A percentile compares a stretch with the other conserved stretches of the same genome.
Conservation (phyloP, 2,329 filamentous ascomycete species). For the Hymenoscyphus repandus region DNA sequence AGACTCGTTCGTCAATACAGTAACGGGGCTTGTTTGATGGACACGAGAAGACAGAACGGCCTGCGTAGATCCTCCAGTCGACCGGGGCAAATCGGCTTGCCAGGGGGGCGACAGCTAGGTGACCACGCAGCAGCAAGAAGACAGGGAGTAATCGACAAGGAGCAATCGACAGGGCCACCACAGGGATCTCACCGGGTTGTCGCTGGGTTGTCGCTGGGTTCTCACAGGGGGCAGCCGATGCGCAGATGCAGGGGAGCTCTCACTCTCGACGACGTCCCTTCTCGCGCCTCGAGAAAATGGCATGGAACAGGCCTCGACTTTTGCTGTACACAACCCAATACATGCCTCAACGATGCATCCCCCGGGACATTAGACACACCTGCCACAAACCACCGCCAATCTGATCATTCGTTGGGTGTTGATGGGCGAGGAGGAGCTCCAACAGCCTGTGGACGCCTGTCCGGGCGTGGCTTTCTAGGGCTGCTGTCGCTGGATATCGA, state of each 20-base stretch:
- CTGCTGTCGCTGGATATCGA: too few species aligned
- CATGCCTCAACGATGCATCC: not conserved
- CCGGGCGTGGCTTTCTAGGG: too few species aligned
- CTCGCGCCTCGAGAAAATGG: not conserved
- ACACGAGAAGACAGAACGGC: not conserved
- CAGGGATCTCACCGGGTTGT: not conserved
- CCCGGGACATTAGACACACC: not conserved
- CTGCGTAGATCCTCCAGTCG: constrained; percentile 5
- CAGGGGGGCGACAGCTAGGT: too few species aligned
- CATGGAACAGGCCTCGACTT: constrained; percentile 13
- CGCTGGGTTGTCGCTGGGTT: too few species aligned
- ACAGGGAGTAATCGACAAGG: constrained; percentile 3
- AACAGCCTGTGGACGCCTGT: too few species aligned
- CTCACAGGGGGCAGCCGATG: not conserved
- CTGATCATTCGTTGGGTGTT: not conserved
- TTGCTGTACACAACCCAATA: constrained; percentile 4
- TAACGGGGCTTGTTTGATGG: not conserved
- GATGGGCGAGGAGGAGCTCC: too few species aligned
- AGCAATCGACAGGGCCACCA: not conserved
- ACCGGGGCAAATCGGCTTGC: not conserved
- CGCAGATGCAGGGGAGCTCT: not conserved
- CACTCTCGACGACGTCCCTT: constrained; percentile 3
- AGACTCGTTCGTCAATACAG: too few species aligned
- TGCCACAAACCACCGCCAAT: not conserved
- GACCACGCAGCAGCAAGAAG: constrained; percentile 2